A percentile compares a stretch with the other conserved stretches of the same genome.
These are phyloP conservation scores for Handroanthus guayacan DNA, from an alignment of 257 asterid genomes.

Conservation along the genomic window DNA sequence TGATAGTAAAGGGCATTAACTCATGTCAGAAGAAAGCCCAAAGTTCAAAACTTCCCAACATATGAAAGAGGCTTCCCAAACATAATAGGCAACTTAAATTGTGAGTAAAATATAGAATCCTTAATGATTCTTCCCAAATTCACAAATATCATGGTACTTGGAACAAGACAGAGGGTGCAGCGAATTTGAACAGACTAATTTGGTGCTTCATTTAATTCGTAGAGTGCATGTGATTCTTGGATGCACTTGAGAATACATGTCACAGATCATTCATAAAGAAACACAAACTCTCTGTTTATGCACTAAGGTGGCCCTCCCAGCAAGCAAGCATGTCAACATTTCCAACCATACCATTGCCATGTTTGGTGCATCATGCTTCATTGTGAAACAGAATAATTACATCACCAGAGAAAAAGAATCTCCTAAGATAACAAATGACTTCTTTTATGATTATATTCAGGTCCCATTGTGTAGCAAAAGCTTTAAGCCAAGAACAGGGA, in stretches of 20 bases:
- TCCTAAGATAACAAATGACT: no score
- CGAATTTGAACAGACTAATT: neutral
- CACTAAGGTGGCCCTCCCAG: neutral
- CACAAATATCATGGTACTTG: neutral
- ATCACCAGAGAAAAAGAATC: neutral
- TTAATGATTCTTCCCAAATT: neutral
- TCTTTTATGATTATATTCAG: no score
- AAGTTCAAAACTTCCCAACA: neutral
- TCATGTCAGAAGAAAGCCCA: neutral
- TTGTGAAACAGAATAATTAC: slow-evolving; percentile 4
- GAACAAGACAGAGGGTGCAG: neutral
- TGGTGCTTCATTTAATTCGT: neutral
- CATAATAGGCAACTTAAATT: neutral
- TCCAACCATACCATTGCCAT: neutral
- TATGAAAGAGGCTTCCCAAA: neutral
- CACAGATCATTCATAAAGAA: neutral
- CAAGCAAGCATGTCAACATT: neutral
- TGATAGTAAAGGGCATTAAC: neutral
- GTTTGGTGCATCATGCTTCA: neutral
- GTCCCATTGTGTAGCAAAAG: no score
- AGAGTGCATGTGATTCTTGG: neutral
- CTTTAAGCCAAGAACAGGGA: no score
- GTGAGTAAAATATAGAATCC: neutral
- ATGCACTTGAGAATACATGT: neutral
- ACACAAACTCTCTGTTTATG: neutral